A percentile compares a stretch with the other conserved stretches of the same genome.
These are phyloP conservation scores for Alternaria rosae DNA, from an alignment of 2,329 filamentous ascomycete genomes.

Conservation along the genomic window DNA sequence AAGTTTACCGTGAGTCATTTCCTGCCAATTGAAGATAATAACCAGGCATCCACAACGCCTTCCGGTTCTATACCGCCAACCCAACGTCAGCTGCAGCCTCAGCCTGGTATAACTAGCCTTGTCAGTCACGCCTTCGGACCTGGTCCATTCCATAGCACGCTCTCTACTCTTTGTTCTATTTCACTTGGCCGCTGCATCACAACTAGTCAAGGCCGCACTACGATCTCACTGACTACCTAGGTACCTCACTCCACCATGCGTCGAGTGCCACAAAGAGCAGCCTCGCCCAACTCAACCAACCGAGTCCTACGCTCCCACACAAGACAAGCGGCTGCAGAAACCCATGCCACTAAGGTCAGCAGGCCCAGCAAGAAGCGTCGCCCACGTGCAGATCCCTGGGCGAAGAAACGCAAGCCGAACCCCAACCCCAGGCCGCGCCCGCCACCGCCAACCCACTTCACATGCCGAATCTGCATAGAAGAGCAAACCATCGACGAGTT, in stretches of 20 bases:
- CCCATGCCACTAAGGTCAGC: neutral
- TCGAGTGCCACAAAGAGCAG: neutral
- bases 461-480: conserved; percentile 36
- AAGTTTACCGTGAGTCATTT: neutral
- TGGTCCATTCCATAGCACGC: neutral
- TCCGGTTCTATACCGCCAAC: neutral
- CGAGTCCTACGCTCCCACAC: conserved; percentile 27
- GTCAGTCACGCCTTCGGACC: neutral
- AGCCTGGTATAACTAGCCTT: conserved; percentile 1
- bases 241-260: neutral
- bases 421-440: conserved; percentile 15
- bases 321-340: neutral
- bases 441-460: conserved; percentile 27
- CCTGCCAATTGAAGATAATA: neutral
- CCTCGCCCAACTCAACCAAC: neutral
- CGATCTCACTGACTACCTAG: neutral
- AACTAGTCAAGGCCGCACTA: neutral
- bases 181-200: neutral
- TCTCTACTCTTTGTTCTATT: neutral
- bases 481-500: conserved; percentile 25
- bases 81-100: conserved; percentile 7
- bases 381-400: conserved; percentile 29
- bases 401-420: conserved; percentile 28
- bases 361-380: conserved; percentile 13
- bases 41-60: conserved; percentile 7